Percentiles rank a stretch among this genome's conserved stretches.
These are phyloP conservation scores for Arachnopeziza araneosa DNA, from an alignment of 2,329 filamentous ascomycete species.

Conservation along the genomic window DNA sequence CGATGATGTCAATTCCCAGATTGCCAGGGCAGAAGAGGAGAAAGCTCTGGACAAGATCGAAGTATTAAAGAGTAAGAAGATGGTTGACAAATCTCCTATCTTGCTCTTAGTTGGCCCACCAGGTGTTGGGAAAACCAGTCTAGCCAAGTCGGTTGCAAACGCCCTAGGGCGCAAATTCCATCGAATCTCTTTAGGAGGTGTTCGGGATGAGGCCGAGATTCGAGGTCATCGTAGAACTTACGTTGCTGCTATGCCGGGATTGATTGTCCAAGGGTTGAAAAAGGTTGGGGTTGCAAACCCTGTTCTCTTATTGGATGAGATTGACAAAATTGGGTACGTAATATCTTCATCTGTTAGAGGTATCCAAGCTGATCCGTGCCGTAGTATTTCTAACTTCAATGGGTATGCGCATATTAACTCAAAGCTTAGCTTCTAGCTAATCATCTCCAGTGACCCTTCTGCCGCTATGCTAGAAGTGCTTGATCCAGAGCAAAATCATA, in stretches of 20 bases:
- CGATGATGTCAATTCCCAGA: conserved; percentile 72
- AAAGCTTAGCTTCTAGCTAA: neutral
- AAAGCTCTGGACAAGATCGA: conserved; percentile 55
- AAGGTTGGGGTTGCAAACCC: conserved; percentile 96
- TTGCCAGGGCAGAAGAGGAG: conserved; percentile 60
- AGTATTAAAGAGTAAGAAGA: conserved; percentile 72
- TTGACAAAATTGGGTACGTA: conserved; percentile 74
- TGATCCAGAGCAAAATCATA: conserved; percentile 94
- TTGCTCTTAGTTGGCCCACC: conserved; percentile 88
- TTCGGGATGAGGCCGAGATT: conserved; percentile 95
- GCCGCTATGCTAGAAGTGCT: conserved; percentile 97
- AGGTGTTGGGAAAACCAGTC: conserved; percentile 90
- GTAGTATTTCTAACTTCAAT: conserved; percentile 75
- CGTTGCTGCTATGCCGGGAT: conserved; percentile 96
- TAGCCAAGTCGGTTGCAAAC: conserved; percentile 88
- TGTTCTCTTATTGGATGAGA: conserved; percentile 92
- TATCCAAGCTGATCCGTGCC: neutral
- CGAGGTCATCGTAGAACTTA: conserved; percentile 92
- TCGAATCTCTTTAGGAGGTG: conserved; percentile 90
- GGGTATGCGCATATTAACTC: conserved; percentile 30
- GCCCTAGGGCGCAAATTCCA: conserved; percentile 94
- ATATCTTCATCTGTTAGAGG: neutral
- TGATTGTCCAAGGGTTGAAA: conserved; percentile 88
- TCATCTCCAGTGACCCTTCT: conserved; percentile 64
- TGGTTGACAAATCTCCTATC: conserved; percentile 94